Evolutionary conservation across 1,139 yeast genomes (phyloP), one percentile per base, ranked within the genome.

Genomic region (Magnusiomyces paraingens): DNA sequence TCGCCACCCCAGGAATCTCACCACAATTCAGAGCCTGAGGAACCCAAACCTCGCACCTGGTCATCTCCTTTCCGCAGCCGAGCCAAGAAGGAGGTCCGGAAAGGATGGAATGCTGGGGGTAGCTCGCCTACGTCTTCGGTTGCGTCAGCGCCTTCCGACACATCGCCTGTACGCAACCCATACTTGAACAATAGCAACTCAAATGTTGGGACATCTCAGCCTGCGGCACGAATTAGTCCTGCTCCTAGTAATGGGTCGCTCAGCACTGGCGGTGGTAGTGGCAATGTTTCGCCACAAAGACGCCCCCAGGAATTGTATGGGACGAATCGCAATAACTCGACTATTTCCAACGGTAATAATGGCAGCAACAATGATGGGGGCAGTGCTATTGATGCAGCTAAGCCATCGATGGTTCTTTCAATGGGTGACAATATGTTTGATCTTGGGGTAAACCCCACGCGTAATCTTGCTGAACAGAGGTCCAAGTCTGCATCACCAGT

Each of bases 41-140:
- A 26, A 26, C 32, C 32, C 32, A 47, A 61, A 15, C 59, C 47
- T 38, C 52, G 72, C 29, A 68, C 72, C 1, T 72, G 75, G 75
- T 69, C 73, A 1, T 69, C 73, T 52, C 75, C 75, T 3, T 71
- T 72, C 65, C 63, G 69, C 50, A 61, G 68, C 43, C 53, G 63
- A 55, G 60, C 65, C 52, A 65, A 62, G 59, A 62, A 65, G 57
- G 70, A 65, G 26, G 48, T 58, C n/a, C 52, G 59, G 18, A 57
- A 61, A 45, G 64, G 63, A 15, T 66, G 66, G 67, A 58, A 58
- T 47, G 47, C 53, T 39, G 56, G 48, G 29, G 43, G 49, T 8
- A 32, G 35, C 8, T 26, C 32, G 8, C 12, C 39, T 58, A n/a
- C 55, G 48, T 60, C 52, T 38, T 59, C 40, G 45, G 38, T 12